Evolutionary conservation across 2,329 filamentous ascomycete genomes (phyloP).

Genomic region (Stylonectria norvegica): DNA sequence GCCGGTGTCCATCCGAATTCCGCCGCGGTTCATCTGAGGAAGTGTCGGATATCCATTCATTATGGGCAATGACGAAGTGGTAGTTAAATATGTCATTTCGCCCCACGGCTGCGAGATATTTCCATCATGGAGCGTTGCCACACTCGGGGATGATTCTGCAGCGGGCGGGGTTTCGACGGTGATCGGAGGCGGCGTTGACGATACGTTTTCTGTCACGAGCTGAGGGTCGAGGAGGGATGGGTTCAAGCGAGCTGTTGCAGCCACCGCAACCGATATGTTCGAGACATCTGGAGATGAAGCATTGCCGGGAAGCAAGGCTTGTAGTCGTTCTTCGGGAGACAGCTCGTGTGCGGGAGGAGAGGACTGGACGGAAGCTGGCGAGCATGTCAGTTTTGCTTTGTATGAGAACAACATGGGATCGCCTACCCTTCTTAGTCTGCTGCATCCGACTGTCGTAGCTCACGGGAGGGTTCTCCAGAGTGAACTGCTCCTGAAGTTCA

Average conservation of each 20-base stretch:
- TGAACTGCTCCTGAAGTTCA: slow-evolving; percentile 58
- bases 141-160: slow-evolving; percentile 20
- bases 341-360: slow-evolving; percentile 40
- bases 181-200: slow-evolving; percentile 30
- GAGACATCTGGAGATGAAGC: slow-evolving; percentile 42
- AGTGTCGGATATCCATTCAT: slow-evolving; percentile 30
- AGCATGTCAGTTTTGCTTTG: background rate
- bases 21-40: slow-evolving; percentile 40
- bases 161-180: slow-evolving; percentile 20
- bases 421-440: slow-evolving; percentile 26
- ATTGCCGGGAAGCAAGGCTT: slow-evolving; percentile 41
- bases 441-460: slow-evolving; percentile 41
- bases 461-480: slow-evolving; percentile 52
- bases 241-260: slow-evolving; percentile 54
- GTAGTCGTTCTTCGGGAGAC: slow-evolving; percentile 49
- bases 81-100: slow-evolving; percentile 49
- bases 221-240: slow-evolving; percentile 54
- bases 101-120: slow-evolving; percentile 47
- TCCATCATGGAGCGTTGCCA: slow-evolving; percentile 22
- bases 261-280: slow-evolving; percentile 54
- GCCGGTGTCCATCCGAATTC: slow-evolving; percentile 51
- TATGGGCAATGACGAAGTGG: slow-evolving; percentile 31
- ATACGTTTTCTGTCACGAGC: slow-evolving; percentile 33
- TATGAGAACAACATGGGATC: background rate
- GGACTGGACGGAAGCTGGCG: slow-evolving; percentile 18